Evolutionary conservation across 371 early-diverging fungal genomes (phyloP), one percentile per base, ranked within the genome.

Genomic region (Blakeslea trispora): DNA sequence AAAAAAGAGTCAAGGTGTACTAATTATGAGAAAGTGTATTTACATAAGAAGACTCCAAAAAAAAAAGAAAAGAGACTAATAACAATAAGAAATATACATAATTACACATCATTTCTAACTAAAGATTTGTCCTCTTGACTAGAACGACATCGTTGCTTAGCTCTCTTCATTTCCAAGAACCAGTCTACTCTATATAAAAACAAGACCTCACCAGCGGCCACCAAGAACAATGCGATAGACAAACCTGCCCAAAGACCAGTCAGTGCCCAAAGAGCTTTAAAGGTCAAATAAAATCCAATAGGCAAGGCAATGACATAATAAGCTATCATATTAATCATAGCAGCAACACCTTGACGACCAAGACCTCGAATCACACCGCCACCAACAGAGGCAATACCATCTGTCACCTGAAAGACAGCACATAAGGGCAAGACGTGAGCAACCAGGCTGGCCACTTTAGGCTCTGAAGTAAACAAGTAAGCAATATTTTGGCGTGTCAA

Each of bases 381-480:
- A 13, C 82, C 77, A 6, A 88, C 82, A 52, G 83, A 80, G 18
- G 83, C 84, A 11, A 86, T 50, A 1, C 87, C 85, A 68, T 91
- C 92, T 7, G 78, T 69, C 54, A 94, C 71, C 67, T 96, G 97
- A 73, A 90, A 94, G 35, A 90, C 46, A 0, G 94, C 91, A 24
- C 81, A 88, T 5, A 91, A 57, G 0, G 95, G 95, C 54, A 94
- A 67, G 24, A 94, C 78, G 32, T 53, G 50, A 1, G 89, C 85
- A 8, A 93, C 91, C 11, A 85, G 66, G 7, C 45, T 64, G 35
- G 92, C 75, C 5, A 96, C 92, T 1, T 79, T 77, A 1, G 55
- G 59, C 57, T 94, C 92, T 15, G 81, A 74, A 32, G 84, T 85
- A 69, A 91, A 92, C 40, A 91, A 56, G n/a, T 70, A 69, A 0